These are phyloP conservation scores for Peterozyma toletana DNA, from an alignment of 805 yeast genomes.

Conservation along the genomic window DNA sequence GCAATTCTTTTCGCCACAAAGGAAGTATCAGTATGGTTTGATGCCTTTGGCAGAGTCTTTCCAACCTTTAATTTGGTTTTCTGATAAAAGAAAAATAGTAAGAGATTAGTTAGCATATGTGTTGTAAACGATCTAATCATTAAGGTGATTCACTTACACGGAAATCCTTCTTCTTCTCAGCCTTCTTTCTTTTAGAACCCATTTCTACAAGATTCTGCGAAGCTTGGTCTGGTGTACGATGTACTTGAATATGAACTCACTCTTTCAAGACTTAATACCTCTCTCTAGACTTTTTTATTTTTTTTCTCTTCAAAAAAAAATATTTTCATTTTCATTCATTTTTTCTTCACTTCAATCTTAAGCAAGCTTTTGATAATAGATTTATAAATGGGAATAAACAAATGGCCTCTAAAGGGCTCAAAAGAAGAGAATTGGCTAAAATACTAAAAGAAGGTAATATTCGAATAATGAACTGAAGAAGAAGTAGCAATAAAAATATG, in stretches of 20 bases:
- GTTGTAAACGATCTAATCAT: no score
- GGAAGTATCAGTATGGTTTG: conserved; percentile 79
- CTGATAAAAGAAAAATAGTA: conserved; percentile 10
- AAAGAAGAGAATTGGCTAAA: no score
- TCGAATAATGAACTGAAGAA: not conserved
- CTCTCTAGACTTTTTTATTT: not conserved
- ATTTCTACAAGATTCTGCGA: conserved; percentile 12
- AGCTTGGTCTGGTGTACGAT: no score
- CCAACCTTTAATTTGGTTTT: conserved; percentile 86
- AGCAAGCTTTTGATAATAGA: no score
- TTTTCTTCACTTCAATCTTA: no score
- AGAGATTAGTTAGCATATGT: not conserved
- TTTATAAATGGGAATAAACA: no score
- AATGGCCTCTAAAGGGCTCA: no score
- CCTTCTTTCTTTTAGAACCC: conserved; percentile 51
- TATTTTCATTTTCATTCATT: no score
- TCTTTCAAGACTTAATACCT: no score
- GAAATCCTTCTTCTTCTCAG: conserved; percentile 68
- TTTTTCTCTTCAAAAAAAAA: not conserved
- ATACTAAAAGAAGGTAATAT: not conserved
- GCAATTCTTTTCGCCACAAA: conserved; percentile 60
- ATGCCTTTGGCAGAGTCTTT: conserved; percentile 62
- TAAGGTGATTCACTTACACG: conserved; percentile 20
- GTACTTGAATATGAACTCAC: no score
- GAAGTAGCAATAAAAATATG: not conserved